phyloP scores from a whole-genome alignment of 495 filamentous ascomycete genomes.

The Achaetomiella virescens region DNA sequence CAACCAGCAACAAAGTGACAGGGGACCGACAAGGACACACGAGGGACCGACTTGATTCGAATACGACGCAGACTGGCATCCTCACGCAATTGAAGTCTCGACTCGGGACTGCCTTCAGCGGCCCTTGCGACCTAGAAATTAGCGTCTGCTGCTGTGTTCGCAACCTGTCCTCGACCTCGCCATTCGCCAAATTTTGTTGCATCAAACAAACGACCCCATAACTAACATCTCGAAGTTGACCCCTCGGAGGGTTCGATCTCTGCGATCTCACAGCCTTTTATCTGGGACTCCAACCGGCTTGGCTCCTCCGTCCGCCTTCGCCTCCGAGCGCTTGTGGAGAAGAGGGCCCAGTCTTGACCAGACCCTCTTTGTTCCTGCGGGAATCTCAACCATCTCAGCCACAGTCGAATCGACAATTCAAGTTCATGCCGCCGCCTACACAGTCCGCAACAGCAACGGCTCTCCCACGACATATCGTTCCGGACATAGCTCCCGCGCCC shows the following conservation, averaged over 20 bases:
- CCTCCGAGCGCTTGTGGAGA: background rate
- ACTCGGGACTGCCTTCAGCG: background rate
- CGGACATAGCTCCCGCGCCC: background rate
- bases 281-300: background rate
- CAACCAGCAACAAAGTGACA: background rate
- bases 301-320: background rate
- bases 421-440: slow-evolving; percentile 9
- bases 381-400: background rate
- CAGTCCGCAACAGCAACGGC: background rate
- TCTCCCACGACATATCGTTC: background rate
- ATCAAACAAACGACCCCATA: too few relatives aligned
- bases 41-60: background rate
- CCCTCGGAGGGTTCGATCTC: too few relatives aligned
- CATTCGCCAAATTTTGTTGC: too few relatives aligned
- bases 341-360: background rate
- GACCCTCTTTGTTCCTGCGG: background rate
- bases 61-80: background rate
- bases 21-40: background rate
- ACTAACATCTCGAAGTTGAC: too few relatives aligned
- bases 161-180: too few relatives aligned
- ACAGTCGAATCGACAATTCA: background rate
- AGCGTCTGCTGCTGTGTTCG: too few relatives aligned
- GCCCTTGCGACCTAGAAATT: background rate
- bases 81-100: slow-evolving; percentile 7
- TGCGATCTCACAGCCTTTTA: background rate